Evolutionary conservation across 192 early-diverging fungal species (phyloP).

Genomic region (Coemansia nantahalensis): DNA sequence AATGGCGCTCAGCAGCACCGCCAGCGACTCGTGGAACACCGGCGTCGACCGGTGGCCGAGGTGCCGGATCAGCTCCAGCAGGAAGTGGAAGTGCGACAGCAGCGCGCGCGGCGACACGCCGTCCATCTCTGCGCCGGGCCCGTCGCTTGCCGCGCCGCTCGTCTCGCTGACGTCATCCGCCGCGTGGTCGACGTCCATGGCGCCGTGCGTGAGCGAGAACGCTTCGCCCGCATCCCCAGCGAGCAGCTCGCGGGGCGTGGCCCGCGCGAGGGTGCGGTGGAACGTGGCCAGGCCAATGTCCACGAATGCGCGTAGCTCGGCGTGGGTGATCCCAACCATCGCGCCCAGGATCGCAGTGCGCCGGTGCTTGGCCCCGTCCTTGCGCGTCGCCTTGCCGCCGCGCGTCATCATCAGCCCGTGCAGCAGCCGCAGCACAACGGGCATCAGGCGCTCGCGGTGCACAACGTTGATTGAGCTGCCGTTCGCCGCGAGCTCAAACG

Average conservation of each 20-base stretch:
- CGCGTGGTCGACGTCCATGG: constrained; percentile 25
- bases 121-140: constrained; percentile 11
- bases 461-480: constrained; percentile 59
- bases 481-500: constrained; percentile 65
- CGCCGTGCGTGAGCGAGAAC: constrained; percentile 35
- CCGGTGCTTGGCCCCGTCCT: constrained; percentile 62
- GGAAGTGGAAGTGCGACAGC: constrained; percentile 74
- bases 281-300: constrained; percentile 85
- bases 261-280: constrained; percentile 18
- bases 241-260: constrained; percentile 44
- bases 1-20: constrained; percentile 73
- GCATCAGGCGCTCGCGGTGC: constrained; percentile 71
- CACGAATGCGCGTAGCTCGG: constrained; percentile 71
- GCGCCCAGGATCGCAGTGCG: constrained; percentile 83
- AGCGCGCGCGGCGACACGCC: constrained; percentile 56
- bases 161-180: background rate
- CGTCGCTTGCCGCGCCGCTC: background rate
- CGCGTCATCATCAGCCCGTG: constrained; percentile 88
- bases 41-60: constrained; percentile 71
- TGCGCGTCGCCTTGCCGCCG: constrained; percentile 70
- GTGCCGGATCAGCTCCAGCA: constrained; percentile 83
- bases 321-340: constrained; percentile 61
- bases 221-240: constrained; percentile 20
- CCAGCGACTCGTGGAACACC: constrained; percentile 68
- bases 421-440: constrained; percentile 75